Evolutionary conservation across 2,329 filamentous ascomycete genomes (phyloP), one percentile per base, ranked within the genome.

Genomic region (Aspergillus candidus): DNA sequence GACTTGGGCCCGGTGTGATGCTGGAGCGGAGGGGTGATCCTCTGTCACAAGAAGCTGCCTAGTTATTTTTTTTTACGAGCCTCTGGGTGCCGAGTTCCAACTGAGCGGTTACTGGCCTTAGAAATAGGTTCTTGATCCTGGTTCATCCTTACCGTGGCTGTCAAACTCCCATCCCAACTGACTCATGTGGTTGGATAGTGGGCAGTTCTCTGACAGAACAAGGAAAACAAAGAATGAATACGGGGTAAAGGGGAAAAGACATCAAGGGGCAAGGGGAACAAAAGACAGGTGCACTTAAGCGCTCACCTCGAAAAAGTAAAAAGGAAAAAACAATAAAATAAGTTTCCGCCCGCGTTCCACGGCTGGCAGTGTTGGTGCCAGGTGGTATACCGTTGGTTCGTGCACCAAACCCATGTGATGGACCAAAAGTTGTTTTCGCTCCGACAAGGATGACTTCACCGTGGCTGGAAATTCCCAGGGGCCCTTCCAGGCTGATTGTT

Each of bases 131-230:
- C 43, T 49, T 52, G 49, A 52, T 46, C 48, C 50, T 50, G 46
- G 51, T 32, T 41, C 49, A 54, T 53, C 51, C 48, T 50, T 48
- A 35, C 49, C 49, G 35, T 48, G 40, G 47, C 44, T 37, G 46
- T 51, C 46, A 43, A n/a, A 27, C 22, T 10, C 22, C 22, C 22
- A 27, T 8, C 22, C 7, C 22, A 10, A 27, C 8, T 27, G 22
- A 27, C 4, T 27, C 22, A 22, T 27, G 4, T 27, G 4, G 4
- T 27, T 10, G 2, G 10, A 10, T 6, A 7, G 22, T 27, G 22
- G 22, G 8, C 22, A 27, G 22, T 27, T 27, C 6, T 27, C 22
- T 27, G 22, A 27, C 29, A 44, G 40, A 30, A 44, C 27, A 22
- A 32, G 32, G 36, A 40, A 33, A 34, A 22, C 14, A 35, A 30